Base-by-base conservation (phyloP, 495 filamentous ascomycete species). In the Xylaria longipes region DNA sequence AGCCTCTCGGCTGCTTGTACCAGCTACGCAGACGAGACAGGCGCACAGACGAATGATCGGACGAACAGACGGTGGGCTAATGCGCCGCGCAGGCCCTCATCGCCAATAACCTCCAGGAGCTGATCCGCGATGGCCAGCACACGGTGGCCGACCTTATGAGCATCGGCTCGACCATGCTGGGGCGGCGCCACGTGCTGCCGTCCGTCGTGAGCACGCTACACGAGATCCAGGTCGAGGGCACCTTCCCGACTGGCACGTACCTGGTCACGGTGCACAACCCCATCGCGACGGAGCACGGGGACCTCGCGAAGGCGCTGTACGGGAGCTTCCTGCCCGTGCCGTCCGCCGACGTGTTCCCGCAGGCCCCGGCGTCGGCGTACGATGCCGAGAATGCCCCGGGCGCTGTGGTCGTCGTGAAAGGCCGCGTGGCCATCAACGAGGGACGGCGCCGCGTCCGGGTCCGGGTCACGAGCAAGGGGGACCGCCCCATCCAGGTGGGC, bases 121-220 rank as follows among this genome's bases (percentile, higher is more conserved):
- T 98, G 72, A 95, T 98, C 80, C 96, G 96, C 79, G 96, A 99
- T 95, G 96, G 97, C 79, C 87, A 91, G 68, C 94, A 97, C 83
- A 91, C 86, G 57, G 95, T 99, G 69, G 91, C 95, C 12, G 93
- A 97, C 76, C 92, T 99, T 79, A 98, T 98, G 95, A 85, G 89
- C 63, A 88, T 95, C 72, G 96, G 96, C 75, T 90, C 92, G 76
- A 93, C 90, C 22, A 93, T 99, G 89, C 93, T 99, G 20, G 96
- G 97, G 70, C 93, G 96, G 5, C 92, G 95, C 31, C 97, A 99
- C 80, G 96, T 99, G 72, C 85, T 94, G 20, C 94, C 97, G 31
- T 89, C 91, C 22, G 96, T 99, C 37, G 84, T 89, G 33, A 83
- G 87, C 3, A 91, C 92, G 14, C 88, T 99, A 33, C 84, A 87